Evolutionary conservation across 208 protist species (phyloP), one percentile per base, ranked within the genome.

Genomic region (Crithidia acanthocephali): DNA sequence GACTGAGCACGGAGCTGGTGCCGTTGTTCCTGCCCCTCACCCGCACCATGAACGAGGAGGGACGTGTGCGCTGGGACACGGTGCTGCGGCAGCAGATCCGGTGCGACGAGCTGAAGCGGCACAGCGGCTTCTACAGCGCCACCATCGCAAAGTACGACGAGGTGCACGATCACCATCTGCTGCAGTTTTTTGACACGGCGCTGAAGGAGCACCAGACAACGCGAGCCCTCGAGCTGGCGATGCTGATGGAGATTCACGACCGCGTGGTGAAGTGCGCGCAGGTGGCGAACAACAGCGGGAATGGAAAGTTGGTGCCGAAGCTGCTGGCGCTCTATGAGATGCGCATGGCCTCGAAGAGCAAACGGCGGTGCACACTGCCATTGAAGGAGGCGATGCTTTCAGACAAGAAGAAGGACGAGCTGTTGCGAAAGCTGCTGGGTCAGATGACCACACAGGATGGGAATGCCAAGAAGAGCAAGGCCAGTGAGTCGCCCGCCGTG

Each of bases 191-290:
- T 61, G 64, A 75, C n/a, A 56, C 16, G 27, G 89, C 91, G 20
- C 63, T 93, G 18, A 72, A 82, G 47, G 79, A 75, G 48, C 89
- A 94, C 68, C 84, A 92, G 48, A 91, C 84, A 23, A 86, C 85
- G 10, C 83, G 88, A 33, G 91, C 91, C 22, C 33, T 94, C 18
- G 91, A 96, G 64, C 68, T 96, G 44, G 91, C 91, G 11, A 91
- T 81, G 62, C 70, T 80, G 68, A 78, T 96, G 75, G 87, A 96
- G 72, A 79, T 94, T 32, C 83, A 88, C 48, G 91, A 96, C 72
- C 90, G 88, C 48, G 70, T 96, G 30, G 81, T 90, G 66, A 60
- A 65, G 51, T 93, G 87, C 61, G 89, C 87, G 25, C 70, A 84
- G 57, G 48, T 79, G 59, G 91, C 91, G 20, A 93, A 94, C 69